Evolutionary conservation across 441 rosid genomes (phyloP), one percentile per base, ranked within the genome.

Genomic region (Eruca vesicaria): DNA sequence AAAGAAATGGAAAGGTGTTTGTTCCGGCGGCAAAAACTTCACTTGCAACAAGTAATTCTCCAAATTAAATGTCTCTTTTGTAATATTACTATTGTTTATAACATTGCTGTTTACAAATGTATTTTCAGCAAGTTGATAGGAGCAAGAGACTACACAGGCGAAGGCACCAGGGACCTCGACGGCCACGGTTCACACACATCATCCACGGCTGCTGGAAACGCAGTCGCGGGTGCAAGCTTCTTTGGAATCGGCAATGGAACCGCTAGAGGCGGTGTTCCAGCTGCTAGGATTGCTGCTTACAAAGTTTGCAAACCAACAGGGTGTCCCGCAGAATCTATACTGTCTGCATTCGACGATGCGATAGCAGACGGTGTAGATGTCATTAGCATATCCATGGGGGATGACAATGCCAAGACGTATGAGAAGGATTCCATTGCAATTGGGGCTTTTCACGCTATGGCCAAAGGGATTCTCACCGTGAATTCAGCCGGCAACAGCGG

Each of bases 331-430:
- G 73, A 36, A 0, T 60, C 48, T 12, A 19, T 82, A 0, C 38
- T 84, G 63, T 52, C 78, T 55, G 85, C 80, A 0, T 84, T 86
- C n/a, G 90, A 84, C 6, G 90, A 86, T 69, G 86, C 88, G 16
- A 79, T 85, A 61, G 79, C 85, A 9, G 90, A 84, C 55, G 88
- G 86, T 11, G 90, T 86, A 7, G 83, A 85, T 32, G 10, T 84
- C 82, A 86, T 65, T 9, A 52, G 57, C 26, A 9, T 52, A 18
- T 52, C 57, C 26, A 5, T 52, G 9, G 57, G 57, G 23, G 57
- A 19, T 15, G 55, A 48, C 53, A 1, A 50, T 3, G 57, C 6
- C 12, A 9, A 2, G 0, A 11, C 12, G 12, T 52, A 18, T 9
- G 26, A 52, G 8, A 9, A 19, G 11, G 26, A 19, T 26, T 6